A percentile compares a stretch with the other conserved stretches of the same genome.
phyloP scores from a whole-genome alignment of 257 asterid genomes.

The Solanum tacnaense region DNA sequence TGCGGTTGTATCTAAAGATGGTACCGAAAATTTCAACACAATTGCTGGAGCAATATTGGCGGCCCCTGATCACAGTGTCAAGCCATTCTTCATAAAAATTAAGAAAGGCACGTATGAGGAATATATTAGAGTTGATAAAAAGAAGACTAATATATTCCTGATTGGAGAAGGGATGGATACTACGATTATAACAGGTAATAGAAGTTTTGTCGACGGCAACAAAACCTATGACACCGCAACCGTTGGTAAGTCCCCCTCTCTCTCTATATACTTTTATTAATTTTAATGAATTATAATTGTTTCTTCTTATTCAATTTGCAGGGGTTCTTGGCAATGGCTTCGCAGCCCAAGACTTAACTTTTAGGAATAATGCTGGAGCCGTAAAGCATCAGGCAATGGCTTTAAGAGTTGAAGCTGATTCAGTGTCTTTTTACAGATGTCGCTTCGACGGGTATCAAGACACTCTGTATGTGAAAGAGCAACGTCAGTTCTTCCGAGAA shows the following conservation, averaged over 20 bases:
- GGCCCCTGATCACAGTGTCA: neutral
- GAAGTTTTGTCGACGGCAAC: no score
- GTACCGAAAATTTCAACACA: neutral
- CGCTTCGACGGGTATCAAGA: constrained; percentile 8
- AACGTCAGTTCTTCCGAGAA: neutral
- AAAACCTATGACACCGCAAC: neutral
- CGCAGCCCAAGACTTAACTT: neutral
- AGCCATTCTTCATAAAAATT: neutral
- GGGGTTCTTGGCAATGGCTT: neutral
- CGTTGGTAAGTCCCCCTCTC: neutral
- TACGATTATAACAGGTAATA: neutral
- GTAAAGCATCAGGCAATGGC: neutral
- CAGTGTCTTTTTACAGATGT: neutral
- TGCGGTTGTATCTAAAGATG: neutral
- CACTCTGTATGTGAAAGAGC: neutral
- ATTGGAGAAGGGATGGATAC: neutral
- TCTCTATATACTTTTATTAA: neutral
- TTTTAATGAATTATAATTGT: neutral
- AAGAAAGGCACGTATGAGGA: neutral
- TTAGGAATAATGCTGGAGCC: constrained; percentile 1
- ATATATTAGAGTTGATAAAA: neutral
- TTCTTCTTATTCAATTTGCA: neutral
- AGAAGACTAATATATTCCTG: neutral
- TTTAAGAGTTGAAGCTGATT: neutral
- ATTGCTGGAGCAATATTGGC: neutral